These are phyloP conservation scores for Albizia julibrissin DNA, from an alignment of 306 rosid species.

Conservation along the genomic window DNA sequence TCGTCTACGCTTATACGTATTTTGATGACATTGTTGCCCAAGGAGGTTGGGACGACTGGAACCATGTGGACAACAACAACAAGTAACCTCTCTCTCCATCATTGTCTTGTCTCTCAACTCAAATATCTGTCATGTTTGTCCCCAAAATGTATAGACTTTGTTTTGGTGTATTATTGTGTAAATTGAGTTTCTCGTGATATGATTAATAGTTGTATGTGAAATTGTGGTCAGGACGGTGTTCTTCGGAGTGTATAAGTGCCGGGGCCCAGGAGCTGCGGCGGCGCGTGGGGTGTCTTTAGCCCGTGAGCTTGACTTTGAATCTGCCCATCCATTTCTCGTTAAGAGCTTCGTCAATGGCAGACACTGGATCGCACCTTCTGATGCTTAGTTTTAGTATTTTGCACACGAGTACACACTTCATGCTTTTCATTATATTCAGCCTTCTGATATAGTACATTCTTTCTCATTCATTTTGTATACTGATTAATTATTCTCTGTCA, in stretches of 20 bases:
- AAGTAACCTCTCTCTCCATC: constrained; percentile 35
- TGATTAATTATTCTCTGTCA: constrained; percentile 10
- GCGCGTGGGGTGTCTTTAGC: constrained; percentile 64
- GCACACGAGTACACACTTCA: not conserved
- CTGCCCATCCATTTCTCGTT: constrained; percentile 74
- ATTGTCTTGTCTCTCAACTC: not conserved
- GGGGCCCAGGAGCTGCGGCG: constrained; percentile 82
- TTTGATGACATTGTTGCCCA: constrained; percentile 70
- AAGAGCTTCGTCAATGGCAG: constrained; percentile 93
- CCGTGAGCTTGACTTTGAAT: constrained; percentile 57
- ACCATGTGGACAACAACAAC: constrained; percentile 53
- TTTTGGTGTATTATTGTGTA: not conserved
- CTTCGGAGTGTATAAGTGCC: constrained; percentile 77
- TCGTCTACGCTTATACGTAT: constrained; percentile 70
- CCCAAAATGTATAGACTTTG: no score
- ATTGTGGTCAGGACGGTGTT: constrained; percentile 57
- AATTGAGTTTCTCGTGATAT: not conserved
- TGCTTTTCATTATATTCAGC: not conserved
- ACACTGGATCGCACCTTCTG: constrained; percentile 84
- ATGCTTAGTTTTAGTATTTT: constrained; percentile 46
- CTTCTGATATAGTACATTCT: not conserved
- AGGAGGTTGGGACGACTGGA: constrained; percentile 92
- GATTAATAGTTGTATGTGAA: not conserved
- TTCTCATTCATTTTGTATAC: not conserved
- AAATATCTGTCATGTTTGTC: no score